Evolutionary conservation across 257 asterid genomes (phyloP).

Genomic region (Verbascum thapsus): DNA sequence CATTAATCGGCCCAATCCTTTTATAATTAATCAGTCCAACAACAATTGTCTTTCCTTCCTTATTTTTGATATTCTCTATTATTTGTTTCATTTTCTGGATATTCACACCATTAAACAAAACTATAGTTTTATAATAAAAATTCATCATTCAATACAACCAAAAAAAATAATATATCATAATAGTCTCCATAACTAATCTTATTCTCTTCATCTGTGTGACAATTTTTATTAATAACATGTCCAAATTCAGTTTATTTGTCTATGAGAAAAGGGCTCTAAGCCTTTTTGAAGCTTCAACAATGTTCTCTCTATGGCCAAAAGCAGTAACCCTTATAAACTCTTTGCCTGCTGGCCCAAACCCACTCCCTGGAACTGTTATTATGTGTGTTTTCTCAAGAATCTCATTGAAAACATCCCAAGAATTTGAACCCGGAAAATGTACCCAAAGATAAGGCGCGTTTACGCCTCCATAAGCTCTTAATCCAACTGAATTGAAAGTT

Average conservation of each 20-base stretch:
- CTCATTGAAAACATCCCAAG: constrained; percentile 77
- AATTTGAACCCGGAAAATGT: constrained; percentile 77
- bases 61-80: too few species aligned
- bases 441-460: constrained; percentile 96
- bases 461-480: constrained; percentile 68
- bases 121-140: too few species aligned
- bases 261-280: constrained; percentile 46
- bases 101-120: too few species aligned
- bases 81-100: too few species aligned
- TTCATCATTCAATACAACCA: too few species aligned
- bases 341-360: constrained; percentile 93
- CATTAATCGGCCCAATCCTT: too few species aligned
- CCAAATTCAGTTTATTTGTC: neutral
- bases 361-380: constrained; percentile 84
- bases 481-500: constrained; percentile 66
- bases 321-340: constrained; percentile 80
- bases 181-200: neutral
- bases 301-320: constrained; percentile 68
- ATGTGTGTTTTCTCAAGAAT: constrained; percentile 80
- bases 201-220: constrained; percentile 6
- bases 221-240: neutral
- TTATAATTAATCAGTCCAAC: too few species aligned
- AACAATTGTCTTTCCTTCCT: too few species aligned
- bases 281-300: constrained; percentile 75
- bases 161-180: too few species aligned